A percentile compares a stretch with the other conserved stretches of the same genome.
Evolutionary conservation across 2,329 filamentous ascomycete genomes (phyloP).

Genomic region (Stemphylium beticola): DNA sequence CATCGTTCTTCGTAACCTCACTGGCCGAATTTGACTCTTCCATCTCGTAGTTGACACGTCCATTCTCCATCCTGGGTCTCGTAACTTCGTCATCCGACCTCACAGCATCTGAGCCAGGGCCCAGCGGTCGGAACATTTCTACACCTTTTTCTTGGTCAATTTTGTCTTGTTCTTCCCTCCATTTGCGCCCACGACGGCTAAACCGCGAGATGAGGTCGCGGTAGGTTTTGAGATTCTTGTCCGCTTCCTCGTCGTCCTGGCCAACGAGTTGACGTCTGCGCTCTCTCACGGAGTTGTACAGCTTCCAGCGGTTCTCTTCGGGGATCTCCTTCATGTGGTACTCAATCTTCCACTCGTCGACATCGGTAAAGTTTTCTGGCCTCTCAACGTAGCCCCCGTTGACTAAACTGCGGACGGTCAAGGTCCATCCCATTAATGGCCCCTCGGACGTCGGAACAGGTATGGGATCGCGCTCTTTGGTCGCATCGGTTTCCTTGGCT

Average conservation of each 20-base stretch:
- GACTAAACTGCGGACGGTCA: conserved; percentile 75
- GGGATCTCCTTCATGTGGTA: conserved; percentile 72
- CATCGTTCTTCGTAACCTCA: too few relatives aligned
- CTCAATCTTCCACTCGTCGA: conserved; percentile 73
- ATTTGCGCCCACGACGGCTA: conserved; percentile 63
- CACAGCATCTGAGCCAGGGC: conserved; percentile 33
- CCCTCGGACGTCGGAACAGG: conserved; percentile 9
- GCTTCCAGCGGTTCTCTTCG: conserved; percentile 14
- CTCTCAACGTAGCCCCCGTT: conserved; percentile 69
- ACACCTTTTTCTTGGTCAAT: conserved; percentile 56
- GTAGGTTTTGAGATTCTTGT: conserved; percentile 52
- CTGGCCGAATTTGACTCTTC: neutral
- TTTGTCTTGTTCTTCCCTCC: conserved; percentile 62
- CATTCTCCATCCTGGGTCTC: neutral
- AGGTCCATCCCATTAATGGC: conserved; percentile 69
- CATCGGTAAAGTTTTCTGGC: conserved; percentile 56
- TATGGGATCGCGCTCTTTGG: neutral
- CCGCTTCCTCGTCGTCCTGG: conserved; percentile 52
- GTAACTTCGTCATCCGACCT: neutral
- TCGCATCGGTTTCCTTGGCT: neutral
- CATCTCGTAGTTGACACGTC: neutral
- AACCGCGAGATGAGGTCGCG: conserved; percentile 52
- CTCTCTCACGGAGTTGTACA: conserved; percentile 53
- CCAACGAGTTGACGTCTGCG: conserved; percentile 58
- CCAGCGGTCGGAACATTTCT: conserved; percentile 42